Evolutionary conservation across 352 stramenopile genomes (phyloP), one percentile per base, ranked within the genome.

Genomic region (Pythium utonaiense): DNA sequence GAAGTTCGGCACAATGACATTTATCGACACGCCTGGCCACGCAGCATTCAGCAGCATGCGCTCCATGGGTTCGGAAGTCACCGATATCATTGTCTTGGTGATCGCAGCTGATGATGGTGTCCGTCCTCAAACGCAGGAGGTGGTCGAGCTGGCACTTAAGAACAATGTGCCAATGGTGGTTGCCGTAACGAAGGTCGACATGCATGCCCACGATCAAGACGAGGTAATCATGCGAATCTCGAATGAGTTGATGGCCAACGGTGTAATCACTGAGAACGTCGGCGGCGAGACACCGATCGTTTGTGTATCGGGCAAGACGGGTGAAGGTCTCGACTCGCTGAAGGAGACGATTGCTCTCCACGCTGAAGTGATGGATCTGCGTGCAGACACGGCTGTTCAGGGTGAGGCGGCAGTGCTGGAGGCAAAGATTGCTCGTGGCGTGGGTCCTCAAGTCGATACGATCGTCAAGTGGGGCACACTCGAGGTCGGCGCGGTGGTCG

Each of bases 21-120:
- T 99, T 65, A 98, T 99, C 64, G 98, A 99, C 67, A 99, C 98
- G n/a, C 98, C 98, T 17, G 98, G 98, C n/a, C 98, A 99, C 71
- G 96, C 96, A 10, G 96, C 97, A 40, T 99, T 99, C 66, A 96
- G 86, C 22, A 92, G 95, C 52, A 99, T 99, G 97, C 86, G 98
- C 14, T 85, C 93, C 51, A 86, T 96, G 41, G 97, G 97, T 21
- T 97, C 95, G 0, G 96, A 98, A 51, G 90, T 99, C 25, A 99
- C 98, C 9, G 98, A 99, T 59, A 93, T 99, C 13, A 91, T 99
- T 7, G 79, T 97, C 58, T 73, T 99, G 2, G 97, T 99, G 25
- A 91, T 99, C 24, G 97, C 98, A 0, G 97, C 96, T 12, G 98
- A 99, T 69, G 98, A 99, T 74, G 96, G 97, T 50, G 80, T 99